These are phyloP conservation scores for Neofusicoccum sp. DNA, from an alignment of 2,329 filamentous ascomycete species.

Conservation along the genomic window DNA sequence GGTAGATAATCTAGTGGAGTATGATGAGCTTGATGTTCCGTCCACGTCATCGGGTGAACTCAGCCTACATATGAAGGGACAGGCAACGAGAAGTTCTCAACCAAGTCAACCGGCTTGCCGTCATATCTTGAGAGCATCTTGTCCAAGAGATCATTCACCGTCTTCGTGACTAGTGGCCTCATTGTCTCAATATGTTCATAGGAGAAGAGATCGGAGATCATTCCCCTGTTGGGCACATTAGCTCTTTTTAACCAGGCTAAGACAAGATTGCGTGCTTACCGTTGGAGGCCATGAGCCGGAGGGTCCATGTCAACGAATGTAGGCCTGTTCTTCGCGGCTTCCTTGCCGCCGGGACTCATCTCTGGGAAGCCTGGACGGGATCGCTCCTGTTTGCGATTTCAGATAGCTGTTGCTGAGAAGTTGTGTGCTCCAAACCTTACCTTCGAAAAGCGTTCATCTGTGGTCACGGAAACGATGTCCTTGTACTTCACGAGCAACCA, in stretches of 20 bases:
- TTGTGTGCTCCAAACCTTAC: constrained; percentile 24
- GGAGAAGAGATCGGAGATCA: constrained; percentile 48
- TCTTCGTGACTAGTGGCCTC: constrained; percentile 49
- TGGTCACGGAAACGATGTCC: constrained; percentile 47
- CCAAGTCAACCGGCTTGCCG: constrained; percentile 44
- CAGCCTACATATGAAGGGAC: constrained; percentile 47
- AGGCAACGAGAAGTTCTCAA: constrained; percentile 49
- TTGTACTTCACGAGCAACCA: constrained; percentile 52
- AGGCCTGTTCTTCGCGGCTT: constrained; percentile 49
- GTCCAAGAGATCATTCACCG: constrained; percentile 45
- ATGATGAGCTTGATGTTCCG: not conserved
- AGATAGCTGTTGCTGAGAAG: not conserved
- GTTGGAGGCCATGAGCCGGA: constrained; percentile 48
- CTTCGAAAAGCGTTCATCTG: constrained; percentile 49
- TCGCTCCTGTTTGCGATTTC: constrained; percentile 17
- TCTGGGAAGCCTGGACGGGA: constrained; percentile 48
- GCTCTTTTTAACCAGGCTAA: no score
- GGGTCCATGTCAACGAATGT: constrained; percentile 55
- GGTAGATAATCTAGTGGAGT: constrained; percentile 45
- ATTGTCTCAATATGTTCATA: constrained; percentile 39
- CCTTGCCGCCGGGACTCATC: constrained; percentile 47
- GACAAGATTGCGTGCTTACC: constrained; percentile 27
- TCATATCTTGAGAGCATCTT: constrained; percentile 40
- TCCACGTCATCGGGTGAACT: no score
- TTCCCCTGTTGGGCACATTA: constrained; percentile 32